Evolutionary conservation across 2,329 filamentous ascomycete genomes (phyloP), one percentile per base, ranked within the genome.

Genomic region (Elsinoe perseae): DNA sequence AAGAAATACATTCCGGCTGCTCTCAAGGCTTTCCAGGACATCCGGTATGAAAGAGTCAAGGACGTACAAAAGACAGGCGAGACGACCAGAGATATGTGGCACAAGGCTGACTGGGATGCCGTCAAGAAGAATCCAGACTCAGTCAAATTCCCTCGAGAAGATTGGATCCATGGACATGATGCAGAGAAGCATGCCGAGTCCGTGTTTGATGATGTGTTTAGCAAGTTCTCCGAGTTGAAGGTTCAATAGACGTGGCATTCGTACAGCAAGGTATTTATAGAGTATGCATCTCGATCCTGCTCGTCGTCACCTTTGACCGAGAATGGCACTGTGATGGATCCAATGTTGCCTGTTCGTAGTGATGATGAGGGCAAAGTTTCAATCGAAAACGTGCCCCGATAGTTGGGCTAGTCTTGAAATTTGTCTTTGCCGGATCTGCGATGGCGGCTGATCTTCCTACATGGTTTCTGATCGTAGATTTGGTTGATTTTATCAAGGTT

Each of bases 101-200:
- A 79, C 65, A 76, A 75, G 63, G 76, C 75, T 3, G 73, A 77
- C 62, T 78, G 73, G 70, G 69, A 69, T 36, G 70, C 70, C 32
- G 76, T 75, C 20, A 72, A 70, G 63, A 67, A 71, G 56, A 64
- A 75, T 50, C 75, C 74, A 1, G 65, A 72, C 57, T 74, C 70
- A 40, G 75, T 80, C 57, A 68, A 74, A 44, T 61, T 78, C 54
- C 67, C 73, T 3, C 68, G 76, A 30, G 75, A 78, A 60, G 62
- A 64, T 16, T 50, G 56, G 58, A 58, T 60, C 34, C 50, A 54
- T 23, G 50, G 50, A 4, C 54, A 54, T 36, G 58, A 60, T 28
- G 58, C 58, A n/a, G 58, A 60, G 38, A 36, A 28, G 12, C 40
- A 60, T 30, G 56, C 56, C n/a, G 57, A 54, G 28, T 48, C 57